These are phyloP conservation scores for Nakazawaea wyomingensis DNA, from an alignment of 805 yeast species.

Conservation along the genomic window DNA sequence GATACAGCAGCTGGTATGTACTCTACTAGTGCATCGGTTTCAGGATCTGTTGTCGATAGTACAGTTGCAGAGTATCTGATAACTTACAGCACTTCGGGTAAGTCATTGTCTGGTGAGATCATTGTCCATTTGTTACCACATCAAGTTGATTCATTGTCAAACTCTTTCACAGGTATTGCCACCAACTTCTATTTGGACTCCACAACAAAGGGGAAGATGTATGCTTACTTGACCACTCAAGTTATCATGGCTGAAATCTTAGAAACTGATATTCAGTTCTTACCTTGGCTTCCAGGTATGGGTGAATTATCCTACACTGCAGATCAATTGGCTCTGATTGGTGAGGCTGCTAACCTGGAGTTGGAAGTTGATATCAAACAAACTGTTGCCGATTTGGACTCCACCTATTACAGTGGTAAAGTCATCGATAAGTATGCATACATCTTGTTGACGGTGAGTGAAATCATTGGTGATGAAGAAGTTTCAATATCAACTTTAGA, in stretches of 20 bases:
- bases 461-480: slow-evolving; percentile 38
- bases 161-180: slow-evolving; percentile 28
- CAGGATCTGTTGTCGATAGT: slow-evolving; percentile 43
- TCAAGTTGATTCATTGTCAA: slow-evolving; percentile 31
- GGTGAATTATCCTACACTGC: slow-evolving; percentile 32
- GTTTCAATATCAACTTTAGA: slow-evolving; percentile 43
- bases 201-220: slow-evolving; percentile 47
- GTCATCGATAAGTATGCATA: slow-evolving; percentile 52
- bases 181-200: slow-evolving; percentile 42
- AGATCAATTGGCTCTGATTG: slow-evolving; percentile 38
- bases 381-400: slow-evolving; percentile 32
- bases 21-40: slow-evolving; percentile 42
- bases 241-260: slow-evolving; percentile 35
- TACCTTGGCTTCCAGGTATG: slow-evolving; percentile 16
- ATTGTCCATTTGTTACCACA: slow-evolving; percentile 51
- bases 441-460: slow-evolving; percentile 45
- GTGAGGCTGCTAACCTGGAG: slow-evolving; percentile 41
- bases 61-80: slow-evolving; percentile 35
- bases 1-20: slow-evolving; percentile 70
- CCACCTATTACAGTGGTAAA: slow-evolving; percentile 51
- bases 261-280: slow-evolving; percentile 33
- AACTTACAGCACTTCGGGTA: slow-evolving; percentile 44
- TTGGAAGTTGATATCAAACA: slow-evolving; percentile 36
- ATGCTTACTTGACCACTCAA: slow-evolving; percentile 35
- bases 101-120: slow-evolving; percentile 39